Evolutionary conservation across 2,329 filamentous ascomycete genomes (phyloP).

Genomic region (Acarospora socialis): DNA sequence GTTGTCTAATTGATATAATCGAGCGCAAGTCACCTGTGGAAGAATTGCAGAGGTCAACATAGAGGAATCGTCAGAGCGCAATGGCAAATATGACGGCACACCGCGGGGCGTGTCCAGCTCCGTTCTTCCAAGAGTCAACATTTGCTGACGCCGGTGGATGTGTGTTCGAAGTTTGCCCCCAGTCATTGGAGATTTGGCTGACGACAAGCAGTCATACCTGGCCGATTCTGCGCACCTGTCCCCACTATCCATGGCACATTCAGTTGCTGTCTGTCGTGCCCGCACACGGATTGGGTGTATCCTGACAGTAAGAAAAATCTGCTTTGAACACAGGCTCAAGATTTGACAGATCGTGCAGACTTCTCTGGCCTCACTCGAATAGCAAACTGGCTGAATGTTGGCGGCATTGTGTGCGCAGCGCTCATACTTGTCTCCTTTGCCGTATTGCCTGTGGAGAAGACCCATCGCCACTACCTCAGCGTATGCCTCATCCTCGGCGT

Average conservation of each 20-base stretch:
- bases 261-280: slow-evolving; percentile 81
- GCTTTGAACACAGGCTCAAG: slow-evolving; percentile 2
- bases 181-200: slow-evolving; percentile 19
- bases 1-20: no score
- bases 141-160: slow-evolving; percentile 52
- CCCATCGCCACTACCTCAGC: slow-evolving; percentile 82
- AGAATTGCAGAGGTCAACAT: no score
- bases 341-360: slow-evolving; percentile 21
- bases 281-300: slow-evolving; percentile 64
- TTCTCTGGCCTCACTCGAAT: slow-evolving; percentile 45
- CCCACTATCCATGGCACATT: slow-evolving; percentile 31
- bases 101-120: slow-evolving; percentile 45
- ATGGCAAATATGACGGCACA: slow-evolving; percentile 11
- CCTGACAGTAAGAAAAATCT: slow-evolving; percentile 33
- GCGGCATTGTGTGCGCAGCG: slow-evolving; percentile 53
- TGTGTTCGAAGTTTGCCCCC: slow-evolving; percentile 39
- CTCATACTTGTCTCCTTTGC: slow-evolving; percentile 72
- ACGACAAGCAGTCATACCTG: slow-evolving; percentile 37
- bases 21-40: no score
- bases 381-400: slow-evolving; percentile 74
- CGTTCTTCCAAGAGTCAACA: slow-evolving; percentile 51
- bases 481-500: slow-evolving; percentile 69
- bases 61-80: no score
- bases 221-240: slow-evolving; percentile 44
- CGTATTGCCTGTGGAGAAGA: slow-evolving; percentile 72